A percentile compares a stretch with the other conserved stretches of the same genome.
These are phyloP conservation scores for Eragrostis tef DNA, from an alignment of 202 grass and related monocot genomes.

Conservation along the genomic window DNA sequence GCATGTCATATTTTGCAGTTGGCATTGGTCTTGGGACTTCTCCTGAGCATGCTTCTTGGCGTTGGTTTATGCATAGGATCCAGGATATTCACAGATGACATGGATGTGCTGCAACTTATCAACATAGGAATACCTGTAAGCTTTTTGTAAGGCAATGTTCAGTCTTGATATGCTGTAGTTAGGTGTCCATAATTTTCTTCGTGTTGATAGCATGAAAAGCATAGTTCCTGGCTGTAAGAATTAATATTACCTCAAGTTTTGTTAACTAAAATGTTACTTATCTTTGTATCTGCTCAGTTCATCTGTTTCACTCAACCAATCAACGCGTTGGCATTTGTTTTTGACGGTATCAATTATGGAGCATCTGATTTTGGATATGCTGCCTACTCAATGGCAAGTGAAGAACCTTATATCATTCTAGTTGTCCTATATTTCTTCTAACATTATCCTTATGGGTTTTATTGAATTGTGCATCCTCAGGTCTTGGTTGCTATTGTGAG, in stretches of 20 bases:
- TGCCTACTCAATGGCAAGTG: slow-evolving; percentile 85
- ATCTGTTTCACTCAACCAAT: slow-evolving; percentile 84
- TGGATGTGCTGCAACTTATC: slow-evolving; percentile 66
- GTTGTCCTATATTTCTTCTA: slow-evolving; percentile 5
- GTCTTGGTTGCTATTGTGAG: slow-evolving; percentile 78
- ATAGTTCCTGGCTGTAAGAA: not conserved
- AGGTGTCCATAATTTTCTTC: not conserved
- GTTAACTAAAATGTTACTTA: slow-evolving; percentile 10
- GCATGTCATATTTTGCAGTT: slow-evolving; percentile 49
- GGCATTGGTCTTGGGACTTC: slow-evolving; percentile 68
- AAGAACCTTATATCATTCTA: not conserved
- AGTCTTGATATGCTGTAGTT: slow-evolving; percentile 23
- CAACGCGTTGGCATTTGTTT: slow-evolving; percentile 87
- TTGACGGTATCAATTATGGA: slow-evolving; percentile 90
- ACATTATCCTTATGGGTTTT: not conserved
- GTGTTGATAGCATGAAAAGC: not conserved
- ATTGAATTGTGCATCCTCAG: slow-evolving; percentile 48
- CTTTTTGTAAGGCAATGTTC: slow-evolving; percentile 5
- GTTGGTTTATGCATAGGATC: slow-evolving; percentile 66
- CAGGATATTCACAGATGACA: slow-evolving; percentile 72
- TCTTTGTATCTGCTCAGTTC: slow-evolving; percentile 58
- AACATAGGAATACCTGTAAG: slow-evolving; percentile 80
- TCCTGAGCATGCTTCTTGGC: slow-evolving; percentile 68
- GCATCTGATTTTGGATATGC: slow-evolving; percentile 95
- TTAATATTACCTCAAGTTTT: slow-evolving; percentile 2